A percentile compares a stretch with the other conserved stretches of the same genome.
These are phyloP conservation scores for Diaporthe eres DNA, from an alignment of 2,329 filamentous ascomycete genomes.

Conservation along the genomic window DNA sequence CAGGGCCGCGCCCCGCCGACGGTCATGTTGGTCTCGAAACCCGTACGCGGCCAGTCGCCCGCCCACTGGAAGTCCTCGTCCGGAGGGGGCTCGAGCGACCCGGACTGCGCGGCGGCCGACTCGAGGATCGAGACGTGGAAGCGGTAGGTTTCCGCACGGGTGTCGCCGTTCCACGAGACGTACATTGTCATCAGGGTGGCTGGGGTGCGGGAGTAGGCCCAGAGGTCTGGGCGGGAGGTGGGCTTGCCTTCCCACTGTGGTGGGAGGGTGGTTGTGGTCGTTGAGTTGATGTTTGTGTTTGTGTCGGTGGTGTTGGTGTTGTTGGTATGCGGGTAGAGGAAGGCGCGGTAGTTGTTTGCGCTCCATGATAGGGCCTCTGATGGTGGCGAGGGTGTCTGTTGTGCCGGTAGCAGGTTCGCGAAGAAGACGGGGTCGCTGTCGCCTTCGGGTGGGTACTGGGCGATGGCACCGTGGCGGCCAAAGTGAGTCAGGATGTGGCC, in stretches of 20 bases:
- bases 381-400: conserved; percentile 2
- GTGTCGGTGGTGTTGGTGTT: background rate
- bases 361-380: conserved; percentile 16
- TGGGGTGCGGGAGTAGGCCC: conserved; percentile 37
- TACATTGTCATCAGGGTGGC: conserved; percentile 26
- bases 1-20: conserved; percentile 24
- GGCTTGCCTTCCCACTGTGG: conserved; percentile 25
- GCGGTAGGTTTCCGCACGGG: conserved; percentile 6
- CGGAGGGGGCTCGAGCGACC: background rate
- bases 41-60: conserved; percentile 5
- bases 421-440: conserved; percentile 44
- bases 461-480: conserved; percentile 64
- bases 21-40: conserved; percentile 38
- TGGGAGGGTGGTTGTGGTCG: background rate
- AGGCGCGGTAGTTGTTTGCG: conserved; percentile 36
- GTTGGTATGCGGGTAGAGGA: conserved; percentile 1
- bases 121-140: conserved; percentile 32
- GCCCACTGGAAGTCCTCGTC: conserved; percentile 27
- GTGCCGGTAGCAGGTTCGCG: conserved; percentile 29
- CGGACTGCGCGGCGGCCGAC: background rate
- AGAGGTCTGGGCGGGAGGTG: conserved; percentile 21
- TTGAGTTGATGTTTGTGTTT: background rate
- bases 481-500: conserved; percentile 63
- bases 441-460: conserved; percentile 55
- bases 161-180: conserved; percentile 40